A percentile compares a stretch with the other conserved stretches of the same genome.
These are phyloP conservation scores for Coemansia sp. DNA, from an alignment of 192 early-diverging fungal species.

Conservation along the genomic window DNA sequence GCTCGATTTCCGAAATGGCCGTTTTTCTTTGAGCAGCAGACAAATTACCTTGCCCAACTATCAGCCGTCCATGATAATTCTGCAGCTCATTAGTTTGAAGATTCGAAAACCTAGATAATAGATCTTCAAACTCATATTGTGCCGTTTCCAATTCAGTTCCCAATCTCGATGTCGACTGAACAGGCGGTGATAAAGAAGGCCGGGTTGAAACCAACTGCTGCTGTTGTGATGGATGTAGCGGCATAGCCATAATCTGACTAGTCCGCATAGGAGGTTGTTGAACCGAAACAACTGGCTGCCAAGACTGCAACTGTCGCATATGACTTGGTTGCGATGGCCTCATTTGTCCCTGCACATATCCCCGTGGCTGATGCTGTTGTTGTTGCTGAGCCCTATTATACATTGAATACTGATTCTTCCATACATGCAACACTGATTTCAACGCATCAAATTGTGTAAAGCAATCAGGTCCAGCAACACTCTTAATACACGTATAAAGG, in stretches of 20 bases:
- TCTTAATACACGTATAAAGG: background rate
- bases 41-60: background rate
- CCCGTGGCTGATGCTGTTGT: background rate
- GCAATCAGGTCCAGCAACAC: background rate
- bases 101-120: background rate
- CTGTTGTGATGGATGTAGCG: background rate
- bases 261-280: background rate
- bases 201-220: background rate
- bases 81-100: background rate
- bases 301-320: background rate
- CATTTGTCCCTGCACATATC: no score
- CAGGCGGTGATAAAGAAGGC: background rate
- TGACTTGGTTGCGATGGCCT: no score
- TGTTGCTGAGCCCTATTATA: background rate
- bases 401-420: background rate
- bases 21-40: background rate
- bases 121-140: background rate
- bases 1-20: background rate
- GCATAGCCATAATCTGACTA: no score
- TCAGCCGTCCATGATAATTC: background rate
- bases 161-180: background rate
- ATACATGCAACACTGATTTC: background rate
- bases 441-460: background rate
- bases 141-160: background rate
- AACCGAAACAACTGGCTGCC: background rate